Conservation (phyloP, 257 asterid species). For the Solanum neorickii region DNA sequence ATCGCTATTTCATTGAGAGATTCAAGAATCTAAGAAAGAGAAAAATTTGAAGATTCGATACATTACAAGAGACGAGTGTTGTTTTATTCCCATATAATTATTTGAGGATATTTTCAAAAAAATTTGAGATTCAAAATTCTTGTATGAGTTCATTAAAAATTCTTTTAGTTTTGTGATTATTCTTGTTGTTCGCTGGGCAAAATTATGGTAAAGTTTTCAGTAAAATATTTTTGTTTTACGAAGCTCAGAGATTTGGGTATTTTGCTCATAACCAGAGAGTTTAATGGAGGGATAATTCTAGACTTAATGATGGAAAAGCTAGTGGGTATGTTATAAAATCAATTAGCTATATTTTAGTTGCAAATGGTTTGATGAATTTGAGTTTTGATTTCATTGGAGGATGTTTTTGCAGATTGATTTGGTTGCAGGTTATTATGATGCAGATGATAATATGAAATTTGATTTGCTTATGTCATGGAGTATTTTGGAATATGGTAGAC, state of each 20-base stretch:
- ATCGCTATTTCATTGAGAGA: too few relatives aligned
- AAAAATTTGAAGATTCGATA: too few relatives aligned
- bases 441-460: constrained; percentile 90
- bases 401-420: constrained; percentile 60
- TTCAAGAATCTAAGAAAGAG: too few relatives aligned
- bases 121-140: too few relatives aligned
- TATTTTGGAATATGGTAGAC: constrained; percentile 66
- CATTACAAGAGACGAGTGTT: too few relatives aligned
- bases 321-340: constrained; percentile 35
- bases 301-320: constrained; percentile 66
- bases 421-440: constrained; percentile 94
- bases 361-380: not conserved
- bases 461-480: constrained; percentile 99
- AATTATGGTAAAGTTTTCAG: constrained; percentile 72
- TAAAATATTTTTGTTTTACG: constrained; percentile 78
- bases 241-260: constrained; percentile 94
- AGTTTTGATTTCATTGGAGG: not conserved
- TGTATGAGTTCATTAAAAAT: too few relatives aligned
- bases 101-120: too few relatives aligned
- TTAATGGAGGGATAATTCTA: constrained; percentile 85
- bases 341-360: not conserved
- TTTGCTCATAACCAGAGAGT: constrained; percentile 67
- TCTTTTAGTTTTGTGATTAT: not conserved
- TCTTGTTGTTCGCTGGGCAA: constrained; percentile 48
- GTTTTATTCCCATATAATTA: too few relatives aligned